A percentile compares a stretch with the other conserved stretches of the same genome.
These are phyloP conservation scores for Ilex aquifolium DNA, from an alignment of 257 asterid genomes.

Conservation along the genomic window DNA sequence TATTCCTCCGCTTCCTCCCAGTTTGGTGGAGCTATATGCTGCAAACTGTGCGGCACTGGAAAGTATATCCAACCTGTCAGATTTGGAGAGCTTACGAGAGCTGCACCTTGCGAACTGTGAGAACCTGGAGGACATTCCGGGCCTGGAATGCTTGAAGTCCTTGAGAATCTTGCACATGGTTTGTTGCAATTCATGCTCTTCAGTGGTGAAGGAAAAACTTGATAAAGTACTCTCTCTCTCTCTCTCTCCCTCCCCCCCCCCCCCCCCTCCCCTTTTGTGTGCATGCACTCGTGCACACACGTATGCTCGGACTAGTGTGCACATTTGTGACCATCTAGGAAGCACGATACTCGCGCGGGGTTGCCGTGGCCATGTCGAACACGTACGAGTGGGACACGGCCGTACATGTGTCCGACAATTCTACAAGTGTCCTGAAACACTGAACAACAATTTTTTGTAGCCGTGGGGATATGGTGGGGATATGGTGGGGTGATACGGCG, in stretches of 20 bases:
- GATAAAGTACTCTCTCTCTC: neutral
- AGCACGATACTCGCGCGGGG: too few species aligned
- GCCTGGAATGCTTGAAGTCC: conserved; percentile 24
- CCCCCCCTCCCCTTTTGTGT: too few species aligned
- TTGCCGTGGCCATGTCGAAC: too few species aligned
- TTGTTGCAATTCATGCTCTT: conserved; percentile 16
- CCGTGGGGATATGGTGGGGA: too few species aligned
- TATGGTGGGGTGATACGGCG: too few species aligned
- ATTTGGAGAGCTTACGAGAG: conserved; percentile 15
- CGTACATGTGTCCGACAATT: too few species aligned
- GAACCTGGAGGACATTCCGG: conserved; percentile 19
- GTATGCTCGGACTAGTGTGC: too few species aligned
- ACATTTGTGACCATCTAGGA: too few species aligned
- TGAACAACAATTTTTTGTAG: too few species aligned
- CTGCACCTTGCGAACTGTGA: conserved; percentile 25
- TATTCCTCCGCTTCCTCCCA: conserved; percentile 30
- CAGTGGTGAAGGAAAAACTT: conserved; percentile 4
- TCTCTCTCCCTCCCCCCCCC: neutral
- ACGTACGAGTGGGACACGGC: too few species aligned
- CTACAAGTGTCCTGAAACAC: too few species aligned
- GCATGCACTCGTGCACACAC: too few species aligned
- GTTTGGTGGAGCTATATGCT: conserved; percentile 18
- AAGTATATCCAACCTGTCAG: conserved; percentile 13
- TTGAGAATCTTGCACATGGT: conserved; percentile 22
- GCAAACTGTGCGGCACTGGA: conserved; percentile 21